These are phyloP conservation scores for Juncus effusus DNA, from an alignment of 176 grass and related monocot genomes.

Conservation along the genomic window DNA sequence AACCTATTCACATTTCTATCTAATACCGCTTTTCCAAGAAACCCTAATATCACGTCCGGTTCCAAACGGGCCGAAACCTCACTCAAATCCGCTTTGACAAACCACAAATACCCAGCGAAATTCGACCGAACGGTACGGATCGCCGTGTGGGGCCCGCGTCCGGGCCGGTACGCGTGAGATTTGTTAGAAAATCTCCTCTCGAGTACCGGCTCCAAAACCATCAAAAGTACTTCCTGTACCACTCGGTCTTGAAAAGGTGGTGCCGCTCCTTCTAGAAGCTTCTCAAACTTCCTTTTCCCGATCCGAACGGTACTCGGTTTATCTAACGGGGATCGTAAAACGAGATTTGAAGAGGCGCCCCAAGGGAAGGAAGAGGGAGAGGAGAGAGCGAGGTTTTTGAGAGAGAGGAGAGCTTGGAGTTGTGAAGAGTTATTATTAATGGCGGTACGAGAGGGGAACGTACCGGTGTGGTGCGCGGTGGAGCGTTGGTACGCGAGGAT, in stretches of 20 bases:
- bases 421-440: constrained; percentile 40
- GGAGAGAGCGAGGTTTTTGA: constrained; percentile 42
- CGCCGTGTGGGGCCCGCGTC: constrained; percentile 68
- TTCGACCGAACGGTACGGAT: constrained; percentile 75
- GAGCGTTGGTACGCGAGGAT: constrained; percentile 84
- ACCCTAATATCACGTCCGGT: constrained; percentile 55
- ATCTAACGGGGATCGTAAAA: constrained; percentile 67
- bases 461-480: constrained; percentile 73
- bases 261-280: constrained; percentile 50
- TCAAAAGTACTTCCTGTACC: constrained; percentile 77
- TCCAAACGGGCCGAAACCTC: constrained; percentile 40
- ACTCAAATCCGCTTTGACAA: constrained; percentile 75
- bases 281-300: constrained; percentile 65
- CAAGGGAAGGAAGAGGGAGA: constrained; percentile 62
- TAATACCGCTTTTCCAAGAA: constrained; percentile 42
- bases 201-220: constrained; percentile 78
- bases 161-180: constrained; percentile 78
- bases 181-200: constrained; percentile 84
- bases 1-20: constrained; percentile 74
- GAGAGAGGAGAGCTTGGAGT: constrained; percentile 72
- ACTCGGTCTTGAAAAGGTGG: constrained; percentile 79
- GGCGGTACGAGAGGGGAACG: constrained; percentile 58
- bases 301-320: constrained; percentile 54
- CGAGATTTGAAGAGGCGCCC: constrained; percentile 71
- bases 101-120: constrained; percentile 89